These are phyloP conservation scores for Myriosclerotinia duriaeana DNA, from an alignment of 2,329 filamentous ascomycete genomes.

Conservation along the genomic window DNA sequence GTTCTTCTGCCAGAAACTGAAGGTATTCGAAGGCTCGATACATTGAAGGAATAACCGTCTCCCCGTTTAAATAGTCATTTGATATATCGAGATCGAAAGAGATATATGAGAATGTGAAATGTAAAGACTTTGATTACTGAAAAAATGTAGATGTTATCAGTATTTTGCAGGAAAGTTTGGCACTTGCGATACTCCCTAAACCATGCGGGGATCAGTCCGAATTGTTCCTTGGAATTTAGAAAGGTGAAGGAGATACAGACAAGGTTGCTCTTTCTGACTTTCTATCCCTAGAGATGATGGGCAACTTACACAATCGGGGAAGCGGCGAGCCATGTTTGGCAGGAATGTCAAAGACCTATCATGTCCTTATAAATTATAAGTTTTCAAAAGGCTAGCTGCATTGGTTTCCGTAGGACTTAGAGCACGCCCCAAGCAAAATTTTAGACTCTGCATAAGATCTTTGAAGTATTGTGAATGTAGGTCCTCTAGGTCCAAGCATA, in stretches of 20 bases:
- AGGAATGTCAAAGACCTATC: not conserved
- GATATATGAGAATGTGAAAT: not conserved
- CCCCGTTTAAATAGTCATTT: not conserved
- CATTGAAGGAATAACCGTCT: not conserved
- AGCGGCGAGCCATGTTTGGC: conserved; percentile 3
- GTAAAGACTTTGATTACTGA: no score
- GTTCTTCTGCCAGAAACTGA: not conserved
- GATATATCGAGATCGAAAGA: not conserved
- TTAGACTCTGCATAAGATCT: not conserved
- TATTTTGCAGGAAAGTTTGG: not conserved
- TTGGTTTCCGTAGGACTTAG: not conserved
- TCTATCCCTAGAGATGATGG: not conserved
- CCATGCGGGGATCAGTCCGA: not conserved
- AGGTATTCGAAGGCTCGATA: not conserved
- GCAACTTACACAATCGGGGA: not conserved
- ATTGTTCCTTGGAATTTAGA: not conserved
- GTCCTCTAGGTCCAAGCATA: not conserved
- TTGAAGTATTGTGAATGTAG: not conserved
- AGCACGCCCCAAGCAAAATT: not conserved
- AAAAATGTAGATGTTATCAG: not conserved
- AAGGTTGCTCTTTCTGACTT: not conserved
- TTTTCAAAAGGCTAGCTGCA: not conserved
- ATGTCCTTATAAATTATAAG: not conserved
- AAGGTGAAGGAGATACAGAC: not conserved
- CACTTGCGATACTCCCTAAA: not conserved